These are phyloP conservation scores for Cystobasidium ongulense DNA, from an alignment of 768 basidiomycete species.

Conservation along the genomic window DNA sequence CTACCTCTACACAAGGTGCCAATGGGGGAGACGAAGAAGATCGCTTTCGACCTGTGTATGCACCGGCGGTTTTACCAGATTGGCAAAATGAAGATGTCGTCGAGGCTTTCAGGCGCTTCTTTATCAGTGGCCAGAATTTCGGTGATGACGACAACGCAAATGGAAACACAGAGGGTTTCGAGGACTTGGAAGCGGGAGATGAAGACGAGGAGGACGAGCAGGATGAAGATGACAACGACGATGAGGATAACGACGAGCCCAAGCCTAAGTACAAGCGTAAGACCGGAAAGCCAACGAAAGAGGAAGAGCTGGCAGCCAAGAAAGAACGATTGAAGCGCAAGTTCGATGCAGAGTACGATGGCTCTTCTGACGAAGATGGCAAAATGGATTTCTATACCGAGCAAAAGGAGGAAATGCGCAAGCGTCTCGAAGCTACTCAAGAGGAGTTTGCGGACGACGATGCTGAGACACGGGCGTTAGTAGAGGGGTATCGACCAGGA, in stretches of 20 bases:
- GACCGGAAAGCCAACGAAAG: conserved; percentile 39
- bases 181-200: conserved; percentile 47
- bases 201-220: conserved; percentile 45
- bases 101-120: conserved; percentile 74
- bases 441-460: conserved; percentile 78
- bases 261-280: not conserved
- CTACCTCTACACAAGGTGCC: not conserved
- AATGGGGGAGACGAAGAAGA: conserved; percentile 38
- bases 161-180: conserved; percentile 47
- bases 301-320: conserved; percentile 61
- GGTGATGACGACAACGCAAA: conserved; percentile 47
- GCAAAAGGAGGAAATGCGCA: conserved; percentile 74
- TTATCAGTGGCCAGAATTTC: conserved; percentile 65
- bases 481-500: conserved; percentile 86
- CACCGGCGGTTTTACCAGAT: conserved; percentile 53
- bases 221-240: conserved; percentile 40
- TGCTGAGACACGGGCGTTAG: conserved; percentile 64
- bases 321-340: conserved; percentile 86
- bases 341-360: conserved; percentile 95
- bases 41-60: conserved; percentile 41
- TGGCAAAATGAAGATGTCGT: conserved; percentile 82
- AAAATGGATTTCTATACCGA: conserved; percentile 82
- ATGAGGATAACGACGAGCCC: conserved; percentile 35
- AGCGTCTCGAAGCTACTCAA: conserved; percentile 54
- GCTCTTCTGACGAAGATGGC: conserved; percentile 54